phyloP scores from a whole-genome alignment of 768 basidiomycete genomes.

The Auricularia auricula-judae region DNA sequence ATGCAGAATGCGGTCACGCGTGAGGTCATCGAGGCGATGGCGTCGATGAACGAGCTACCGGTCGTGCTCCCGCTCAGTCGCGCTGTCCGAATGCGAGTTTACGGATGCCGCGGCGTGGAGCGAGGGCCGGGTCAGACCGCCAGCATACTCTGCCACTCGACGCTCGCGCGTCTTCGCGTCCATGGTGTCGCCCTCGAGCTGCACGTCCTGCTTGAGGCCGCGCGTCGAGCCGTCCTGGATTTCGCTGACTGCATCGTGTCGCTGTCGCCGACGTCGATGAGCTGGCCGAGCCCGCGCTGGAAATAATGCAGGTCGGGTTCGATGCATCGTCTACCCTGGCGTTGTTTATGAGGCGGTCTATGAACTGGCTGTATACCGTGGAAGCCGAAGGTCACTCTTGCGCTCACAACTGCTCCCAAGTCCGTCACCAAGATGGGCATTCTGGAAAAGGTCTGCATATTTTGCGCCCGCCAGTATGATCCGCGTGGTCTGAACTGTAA shows the following conservation, averaged over 20 bases:
- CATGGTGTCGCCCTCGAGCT: constrained; percentile 51
- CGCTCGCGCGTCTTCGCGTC: constrained; percentile 72
- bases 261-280: constrained; percentile 57
- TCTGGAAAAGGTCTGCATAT: constrained; percentile 62
- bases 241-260: constrained; percentile 49
- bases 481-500: constrained; percentile 1
- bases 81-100: constrained; percentile 74
- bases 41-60: constrained; percentile 67
- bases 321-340: constrained; percentile 48
- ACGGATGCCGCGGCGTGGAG: constrained; percentile 62
- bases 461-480: constrained; percentile 7
- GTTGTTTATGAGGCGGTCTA: constrained; percentile 59
- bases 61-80: constrained; percentile 87
- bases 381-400: constrained; percentile 9
- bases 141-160: constrained; percentile 95
- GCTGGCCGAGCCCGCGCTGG: constrained; percentile 56
- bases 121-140: constrained; percentile 51
- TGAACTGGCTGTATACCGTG: constrained; percentile 64
- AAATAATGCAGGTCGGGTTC: constrained; percentile 82
- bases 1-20: constrained; percentile 60
- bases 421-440: constrained; percentile 57
- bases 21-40: constrained; percentile 65
- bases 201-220: constrained; percentile 33
- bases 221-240: constrained; percentile 1
- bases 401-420: not conserved